Percentiles rank a stretch among this genome's conserved stretches.
These are phyloP conservation scores for Mycena latifolia DNA, from an alignment of 768 basidiomycete genomes.

Conservation along the genomic window DNA sequence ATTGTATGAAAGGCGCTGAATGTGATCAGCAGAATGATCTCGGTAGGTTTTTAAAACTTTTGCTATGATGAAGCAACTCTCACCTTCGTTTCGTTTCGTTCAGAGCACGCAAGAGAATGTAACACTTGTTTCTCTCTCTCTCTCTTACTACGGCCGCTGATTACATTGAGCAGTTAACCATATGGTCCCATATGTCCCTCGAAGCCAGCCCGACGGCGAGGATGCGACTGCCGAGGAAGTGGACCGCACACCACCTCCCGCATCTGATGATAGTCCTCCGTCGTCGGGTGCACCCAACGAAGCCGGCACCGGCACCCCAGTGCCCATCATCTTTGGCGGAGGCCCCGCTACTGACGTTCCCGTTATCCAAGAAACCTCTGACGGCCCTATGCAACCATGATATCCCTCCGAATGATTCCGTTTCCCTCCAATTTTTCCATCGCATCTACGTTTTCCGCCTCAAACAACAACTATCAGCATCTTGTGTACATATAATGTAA, in stretches of 20 bases:
- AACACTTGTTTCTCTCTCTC: slow-evolving; percentile 24
- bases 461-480: slow-evolving; percentile 10
- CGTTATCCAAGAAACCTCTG: slow-evolving; percentile 10
- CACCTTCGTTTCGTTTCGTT: slow-evolving; percentile 18
- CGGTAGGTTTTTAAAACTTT: slow-evolving; percentile 55
- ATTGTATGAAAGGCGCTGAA: slow-evolving; percentile 73
- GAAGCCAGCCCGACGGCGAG: slow-evolving; percentile 10
- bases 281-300: slow-evolving; percentile 2
- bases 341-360: slow-evolving; percentile 5
- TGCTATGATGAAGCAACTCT: slow-evolving; percentile 20
- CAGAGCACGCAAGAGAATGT: slow-evolving; percentile 86
- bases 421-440: background rate
- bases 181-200: slow-evolving; percentile 38
- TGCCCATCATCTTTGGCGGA: slow-evolving; percentile 31
- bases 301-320: slow-evolving; percentile 42
- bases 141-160: slow-evolving; percentile 2
- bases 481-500: slow-evolving; percentile 14
- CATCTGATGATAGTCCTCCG: slow-evolving; percentile 37
- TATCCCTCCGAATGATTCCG: background rate
- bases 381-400: slow-evolving; percentile 1
- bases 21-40: slow-evolving; percentile 77
- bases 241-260: slow-evolving; percentile 59
- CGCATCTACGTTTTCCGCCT: slow-evolving; percentile 11
- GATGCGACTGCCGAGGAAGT: slow-evolving; percentile 56
- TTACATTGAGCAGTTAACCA: slow-evolving; percentile 51